Evolutionary conservation across 2,329 filamentous ascomycete genomes (phyloP).

Genomic region (Stagonosporopsis chrysanthemi): DNA sequence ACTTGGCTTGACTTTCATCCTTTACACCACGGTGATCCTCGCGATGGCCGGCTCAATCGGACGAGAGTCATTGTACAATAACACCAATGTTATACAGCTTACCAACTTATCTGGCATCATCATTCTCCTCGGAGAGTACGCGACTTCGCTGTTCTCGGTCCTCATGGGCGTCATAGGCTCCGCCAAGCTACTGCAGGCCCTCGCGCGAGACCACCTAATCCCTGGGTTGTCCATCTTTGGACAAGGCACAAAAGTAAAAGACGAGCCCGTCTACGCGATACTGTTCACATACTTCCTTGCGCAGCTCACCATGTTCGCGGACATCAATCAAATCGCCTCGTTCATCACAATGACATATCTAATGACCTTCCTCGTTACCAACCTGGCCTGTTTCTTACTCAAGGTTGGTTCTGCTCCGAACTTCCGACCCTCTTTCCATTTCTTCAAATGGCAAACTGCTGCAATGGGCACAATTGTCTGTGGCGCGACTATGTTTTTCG

Average conservation of each 20-base stretch:
- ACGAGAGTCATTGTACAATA: constrained; percentile 73
- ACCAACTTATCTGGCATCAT: constrained; percentile 78
- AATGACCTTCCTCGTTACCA: constrained; percentile 91
- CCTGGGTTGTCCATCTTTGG: constrained; percentile 78
- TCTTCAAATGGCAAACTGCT: constrained; percentile 87
- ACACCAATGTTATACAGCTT: constrained; percentile 81
- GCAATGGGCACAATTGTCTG: constrained; percentile 77
- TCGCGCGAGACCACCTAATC: constrained; percentile 79
- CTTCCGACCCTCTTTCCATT: constrained; percentile 86
- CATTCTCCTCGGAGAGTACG: constrained; percentile 82
- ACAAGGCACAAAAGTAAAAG: constrained; percentile 72
- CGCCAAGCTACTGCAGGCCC: constrained; percentile 82
- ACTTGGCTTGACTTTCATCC: constrained; percentile 75
- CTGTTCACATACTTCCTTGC: constrained; percentile 77
- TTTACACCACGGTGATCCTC: constrained; percentile 78
- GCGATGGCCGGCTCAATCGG: constrained; percentile 80
- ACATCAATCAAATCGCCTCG: constrained; percentile 88
- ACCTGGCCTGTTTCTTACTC: constrained; percentile 83
- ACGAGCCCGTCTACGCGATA: constrained; percentile 80
- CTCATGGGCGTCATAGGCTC: constrained; percentile 88
- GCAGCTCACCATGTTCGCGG: constrained; percentile 80
- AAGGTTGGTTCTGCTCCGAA: constrained; percentile 89
- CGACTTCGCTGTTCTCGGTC: constrained; percentile 83
- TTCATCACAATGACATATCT: constrained; percentile 91
- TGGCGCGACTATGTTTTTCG: constrained; percentile 86